phyloP scores from a whole-genome alignment of 1,284 basidiomycete species.

The Boletus sp. region DNA sequence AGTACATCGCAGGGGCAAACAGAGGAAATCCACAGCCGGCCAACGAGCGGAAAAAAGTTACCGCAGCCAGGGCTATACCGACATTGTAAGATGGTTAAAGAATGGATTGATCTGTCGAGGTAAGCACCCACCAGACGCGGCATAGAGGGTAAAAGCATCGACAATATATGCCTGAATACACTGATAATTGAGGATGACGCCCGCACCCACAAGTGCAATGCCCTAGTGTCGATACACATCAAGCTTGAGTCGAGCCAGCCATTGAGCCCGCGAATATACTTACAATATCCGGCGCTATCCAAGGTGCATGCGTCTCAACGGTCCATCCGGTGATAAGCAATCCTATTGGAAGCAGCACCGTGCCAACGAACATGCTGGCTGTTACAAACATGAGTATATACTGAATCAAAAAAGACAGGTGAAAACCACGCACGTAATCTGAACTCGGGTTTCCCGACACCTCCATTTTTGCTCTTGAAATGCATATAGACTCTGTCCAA shows the following conservation, averaged over 20 bases:
- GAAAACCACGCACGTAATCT: constrained; percentile 36
- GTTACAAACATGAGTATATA: constrained; percentile 6
- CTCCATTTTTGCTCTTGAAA: constrained; percentile 46
- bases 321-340: constrained; percentile 71
- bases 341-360: constrained; percentile 58
- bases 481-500: constrained; percentile 53
- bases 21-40: constrained; percentile 71
- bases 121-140: constrained; percentile 49
- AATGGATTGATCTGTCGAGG: neutral
- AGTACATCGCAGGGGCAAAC: constrained; percentile 69
- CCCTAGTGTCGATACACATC: constrained; percentile 45
- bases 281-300: constrained; percentile 72
- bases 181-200: constrained; percentile 50
- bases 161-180: constrained; percentile 57
- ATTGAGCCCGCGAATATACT: constrained; percentile 25
- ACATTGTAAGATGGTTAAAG: constrained; percentile 10
- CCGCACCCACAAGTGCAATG: constrained; percentile 50
- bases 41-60: constrained; percentile 58
- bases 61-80: constrained; percentile 57
- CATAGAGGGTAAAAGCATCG: constrained; percentile 57
- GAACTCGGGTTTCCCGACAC: constrained; percentile 53
- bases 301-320: constrained; percentile 55
- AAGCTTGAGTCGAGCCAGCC: neutral
- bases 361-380: constrained; percentile 66
- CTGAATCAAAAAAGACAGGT: too few relatives aligned